Percentiles rank a stretch among this genome's conserved stretches.
phyloP scores from a whole-genome alignment of 1,284 basidiomycete genomes.

The Spongispora temasekensis region DNA sequence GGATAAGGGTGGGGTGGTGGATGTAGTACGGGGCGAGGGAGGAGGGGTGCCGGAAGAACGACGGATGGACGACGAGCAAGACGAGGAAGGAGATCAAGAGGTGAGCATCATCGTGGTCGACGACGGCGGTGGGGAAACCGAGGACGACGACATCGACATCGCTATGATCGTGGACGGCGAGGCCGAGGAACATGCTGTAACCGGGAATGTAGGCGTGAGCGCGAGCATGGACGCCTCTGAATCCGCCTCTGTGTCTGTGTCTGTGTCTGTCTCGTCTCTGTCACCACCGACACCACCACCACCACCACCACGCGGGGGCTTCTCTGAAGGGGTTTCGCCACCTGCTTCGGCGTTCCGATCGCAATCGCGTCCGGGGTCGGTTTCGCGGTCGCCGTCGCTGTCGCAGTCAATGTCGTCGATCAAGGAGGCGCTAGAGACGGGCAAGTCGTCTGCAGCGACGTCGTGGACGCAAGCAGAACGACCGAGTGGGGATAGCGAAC shows the following conservation, averaged over 20 bases:
- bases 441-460: slow-evolving; percentile 28
- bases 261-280: too few relatives aligned
- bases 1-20: background rate
- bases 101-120: background rate
- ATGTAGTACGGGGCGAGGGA: background rate
- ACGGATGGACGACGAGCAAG: too few relatives aligned
- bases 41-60: too few relatives aligned
- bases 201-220: background rate
- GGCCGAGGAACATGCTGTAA: background rate
- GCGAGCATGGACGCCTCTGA: background rate
- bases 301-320: background rate
- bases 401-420: slow-evolving; percentile 18
- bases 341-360: background rate
- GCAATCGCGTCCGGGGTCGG: slow-evolving; percentile 7
- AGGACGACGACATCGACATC: background rate
- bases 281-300: too few relatives aligned
- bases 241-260: too few relatives aligned
- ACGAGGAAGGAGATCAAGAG: slow-evolving; percentile 3
- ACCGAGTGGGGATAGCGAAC: slow-evolving; percentile 13
- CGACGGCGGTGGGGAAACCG: background rate
- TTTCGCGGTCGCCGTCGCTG: slow-evolving; percentile 8
- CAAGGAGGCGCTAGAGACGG: slow-evolving; percentile 12
- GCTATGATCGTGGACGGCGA: background rate
- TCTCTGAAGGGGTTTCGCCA: slow-evolving; percentile 2
- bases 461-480: slow-evolving; percentile 26